A percentile compares a stretch with the other conserved stretches of the same genome.
Conservation (phyloP, 2,329 filamentous ascomycete species). For the Mycosphaerelloides madeirae region DNA sequence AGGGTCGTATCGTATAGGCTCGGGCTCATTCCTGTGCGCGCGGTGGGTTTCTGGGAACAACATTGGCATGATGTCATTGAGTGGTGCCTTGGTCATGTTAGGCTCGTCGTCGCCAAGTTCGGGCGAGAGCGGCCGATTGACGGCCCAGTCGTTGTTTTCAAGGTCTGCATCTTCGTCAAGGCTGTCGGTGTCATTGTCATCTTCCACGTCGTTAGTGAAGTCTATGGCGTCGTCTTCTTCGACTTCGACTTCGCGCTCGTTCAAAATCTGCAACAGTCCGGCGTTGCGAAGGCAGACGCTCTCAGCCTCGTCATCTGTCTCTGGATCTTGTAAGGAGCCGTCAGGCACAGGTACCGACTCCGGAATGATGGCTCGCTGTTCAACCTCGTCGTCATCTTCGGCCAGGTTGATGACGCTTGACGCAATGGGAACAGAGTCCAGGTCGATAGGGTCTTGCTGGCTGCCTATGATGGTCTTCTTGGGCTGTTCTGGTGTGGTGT, state of each 20-base stretch:
- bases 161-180: slow-evolving; percentile 1
- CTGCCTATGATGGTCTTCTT: not conserved
- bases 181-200: slow-evolving; percentile 8
- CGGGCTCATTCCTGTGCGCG: no score
- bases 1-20: slow-evolving; percentile 22
- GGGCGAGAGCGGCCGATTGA: slow-evolving; percentile 2
- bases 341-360: slow-evolving; percentile 1
- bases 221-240: no score
- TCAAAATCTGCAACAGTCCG: slow-evolving; percentile 19
- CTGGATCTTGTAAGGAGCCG: not conserved
- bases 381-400: slow-evolving; percentile 17
- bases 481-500: slow-evolving; percentile 23
- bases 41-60: no score
- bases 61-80: no score
- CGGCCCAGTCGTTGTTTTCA: not conserved
- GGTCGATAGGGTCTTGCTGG: not conserved
- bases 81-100: no score
- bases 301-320: not conserved
- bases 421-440: slow-evolving; percentile 5
- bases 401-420: slow-evolving; percentile 14
- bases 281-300: slow-evolving; percentile 3
- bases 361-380: slow-evolving; percentile 3
- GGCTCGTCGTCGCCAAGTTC: slow-evolving; percentile 2
- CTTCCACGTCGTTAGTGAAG: not conserved
- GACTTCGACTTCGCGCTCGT: slow-evolving; percentile 4